phyloP scores from a whole-genome alignment of 1,284 basidiomycete species.

The Apiotrichum sp. region DNA sequence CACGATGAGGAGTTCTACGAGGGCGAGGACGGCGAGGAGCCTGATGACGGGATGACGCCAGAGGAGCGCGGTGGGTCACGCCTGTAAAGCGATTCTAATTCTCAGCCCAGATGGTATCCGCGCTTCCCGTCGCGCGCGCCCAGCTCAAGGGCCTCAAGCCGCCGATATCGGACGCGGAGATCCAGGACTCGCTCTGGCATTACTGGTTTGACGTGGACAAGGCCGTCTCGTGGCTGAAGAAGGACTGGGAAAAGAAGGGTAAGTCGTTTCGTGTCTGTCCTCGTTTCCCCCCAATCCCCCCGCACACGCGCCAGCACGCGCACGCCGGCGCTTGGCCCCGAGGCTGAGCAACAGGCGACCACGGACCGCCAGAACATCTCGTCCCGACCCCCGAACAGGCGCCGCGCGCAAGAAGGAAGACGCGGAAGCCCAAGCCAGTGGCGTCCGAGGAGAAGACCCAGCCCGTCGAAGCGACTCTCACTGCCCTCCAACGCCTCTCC shows the following conservation, averaged over 20 bases:
- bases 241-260: constrained; percentile 68
- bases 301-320: constrained; percentile 1
- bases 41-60: constrained; percentile 40
- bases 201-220: constrained; percentile 79
- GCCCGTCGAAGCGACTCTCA: constrained; percentile 52
- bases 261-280: constrained; percentile 44
- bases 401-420: constrained; percentile 18
- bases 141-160: constrained; percentile 64
- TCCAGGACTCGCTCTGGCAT: constrained; percentile 82
- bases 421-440: not conserved
- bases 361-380: constrained; percentile 23
- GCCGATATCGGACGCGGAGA: constrained; percentile 64
- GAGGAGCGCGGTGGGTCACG: constrained; percentile 38
- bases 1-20: constrained; percentile 28
- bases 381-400: constrained; percentile 34
- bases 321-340: not conserved
- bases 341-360: constrained; percentile 17
- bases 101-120: constrained; percentile 65
- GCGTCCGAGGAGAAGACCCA: not conserved
- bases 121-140: constrained; percentile 60
- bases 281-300: not conserved
- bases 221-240: constrained; percentile 64
- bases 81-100: constrained; percentile 19
- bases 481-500: constrained; percentile 63
- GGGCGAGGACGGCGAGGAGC: constrained; percentile 35